A percentile compares a stretch with the other conserved stretches of the same genome.
phyloP scores from a whole-genome alignment of 1,139 yeast genomes.

The Waltiozyma sp. region DNA sequence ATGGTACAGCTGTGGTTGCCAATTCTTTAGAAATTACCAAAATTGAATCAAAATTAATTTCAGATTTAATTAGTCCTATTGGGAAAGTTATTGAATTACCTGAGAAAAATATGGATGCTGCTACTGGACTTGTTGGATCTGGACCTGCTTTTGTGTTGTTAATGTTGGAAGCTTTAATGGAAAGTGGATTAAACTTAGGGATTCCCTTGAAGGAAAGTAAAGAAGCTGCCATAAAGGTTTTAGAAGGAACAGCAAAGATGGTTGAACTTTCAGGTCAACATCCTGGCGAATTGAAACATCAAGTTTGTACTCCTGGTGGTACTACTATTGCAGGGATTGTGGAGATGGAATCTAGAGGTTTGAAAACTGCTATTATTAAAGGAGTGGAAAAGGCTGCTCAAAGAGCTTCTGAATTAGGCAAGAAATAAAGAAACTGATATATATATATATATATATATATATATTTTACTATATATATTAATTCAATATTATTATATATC shows the following conservation, averaged over 20 bases:
- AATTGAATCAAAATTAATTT: slow-evolving; percentile 40
- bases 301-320: slow-evolving; percentile 96
- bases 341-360: slow-evolving; percentile 85
- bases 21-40: slow-evolving; percentile 41
- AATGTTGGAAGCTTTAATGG: slow-evolving; percentile 85
- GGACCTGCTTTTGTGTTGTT: slow-evolving; percentile 92
- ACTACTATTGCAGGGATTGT: slow-evolving; percentile 94
- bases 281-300: slow-evolving; percentile 83
- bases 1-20: slow-evolving; percentile 87
- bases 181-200: slow-evolving; percentile 94
- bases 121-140: slow-evolving; percentile 90
- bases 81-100: slow-evolving; percentile 68
- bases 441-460: no score
- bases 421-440: slow-evolving; percentile 34
- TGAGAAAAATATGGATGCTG: slow-evolving; percentile 92
- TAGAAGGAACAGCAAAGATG: slow-evolving; percentile 96
- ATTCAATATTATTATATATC: no score
- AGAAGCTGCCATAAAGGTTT: slow-evolving; percentile 88
- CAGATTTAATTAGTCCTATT: slow-evolving; percentile 50
- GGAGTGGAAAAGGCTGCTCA: slow-evolving; percentile 87
- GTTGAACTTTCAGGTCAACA: slow-evolving; percentile 70
- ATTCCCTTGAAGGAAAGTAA: slow-evolving; percentile 76
- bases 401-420: slow-evolving; percentile 72
- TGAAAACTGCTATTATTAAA: slow-evolving; percentile 76
- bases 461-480: no score